Conservation (phyloP, 257 asterid genomes). For the Fraxinus americana region DNA sequence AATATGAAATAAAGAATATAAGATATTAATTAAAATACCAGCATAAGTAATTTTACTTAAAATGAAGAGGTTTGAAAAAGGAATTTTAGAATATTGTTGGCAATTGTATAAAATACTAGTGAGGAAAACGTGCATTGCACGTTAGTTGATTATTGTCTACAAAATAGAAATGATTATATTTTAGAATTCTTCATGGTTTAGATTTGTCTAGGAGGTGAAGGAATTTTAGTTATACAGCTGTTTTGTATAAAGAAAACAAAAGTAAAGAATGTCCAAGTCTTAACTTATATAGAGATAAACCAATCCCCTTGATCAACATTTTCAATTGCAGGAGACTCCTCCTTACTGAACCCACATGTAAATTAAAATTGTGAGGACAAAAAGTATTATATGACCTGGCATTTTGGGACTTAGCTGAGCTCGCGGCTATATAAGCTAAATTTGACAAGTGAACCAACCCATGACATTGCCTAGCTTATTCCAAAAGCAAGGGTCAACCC, state of each 20-base stretch:
- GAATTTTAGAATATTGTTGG: too few species aligned
- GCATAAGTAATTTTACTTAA: too few species aligned
- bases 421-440: not conserved
- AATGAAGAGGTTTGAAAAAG: too few species aligned
- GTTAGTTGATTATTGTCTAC: too few species aligned
- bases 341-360: not conserved
- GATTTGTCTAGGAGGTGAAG: too few species aligned
- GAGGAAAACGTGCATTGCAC: too few species aligned
- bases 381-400: not conserved
- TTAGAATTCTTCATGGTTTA: too few species aligned
- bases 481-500: not conserved
- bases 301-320: slow-evolving; percentile 10
- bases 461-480: not conserved
- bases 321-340: not conserved
- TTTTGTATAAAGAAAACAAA: not conserved
- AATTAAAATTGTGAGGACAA: not conserved
- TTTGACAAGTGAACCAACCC: not conserved
- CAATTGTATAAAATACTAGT: too few species aligned
- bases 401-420: not conserved
- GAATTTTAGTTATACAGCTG: too few species aligned
- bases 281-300: not conserved
- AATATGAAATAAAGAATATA: too few species aligned
- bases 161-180: too few species aligned
- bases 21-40: too few species aligned
- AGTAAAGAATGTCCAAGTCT: not conserved